These are phyloP conservation scores for Diaporthe citri DNA, from an alignment of 2,329 filamentous ascomycete species.

Conservation along the genomic window DNA sequence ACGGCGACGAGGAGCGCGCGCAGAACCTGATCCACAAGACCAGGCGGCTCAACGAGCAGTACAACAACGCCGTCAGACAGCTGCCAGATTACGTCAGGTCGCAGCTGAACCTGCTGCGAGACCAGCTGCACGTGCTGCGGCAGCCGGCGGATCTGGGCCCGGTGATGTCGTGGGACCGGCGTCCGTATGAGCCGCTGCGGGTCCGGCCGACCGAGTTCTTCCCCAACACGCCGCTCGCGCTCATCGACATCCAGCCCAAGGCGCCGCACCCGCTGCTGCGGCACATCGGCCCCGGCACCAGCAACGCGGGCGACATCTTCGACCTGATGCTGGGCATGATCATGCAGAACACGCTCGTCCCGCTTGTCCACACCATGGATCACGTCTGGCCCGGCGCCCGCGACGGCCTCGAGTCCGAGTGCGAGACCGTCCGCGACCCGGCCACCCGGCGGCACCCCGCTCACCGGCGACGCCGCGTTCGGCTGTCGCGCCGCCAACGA, in stretches of 20 bases:
- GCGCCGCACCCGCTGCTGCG: constrained; percentile 62
- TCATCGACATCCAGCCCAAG: constrained; percentile 78
- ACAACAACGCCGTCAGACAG: constrained; percentile 49
- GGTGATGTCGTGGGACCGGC: constrained; percentile 75
- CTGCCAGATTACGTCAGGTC: constrained; percentile 54
- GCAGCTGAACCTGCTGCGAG: constrained; percentile 49
- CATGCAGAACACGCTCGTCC: constrained; percentile 46
- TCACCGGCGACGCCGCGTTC: constrained; percentile 56
- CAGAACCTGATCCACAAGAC: constrained; percentile 34
- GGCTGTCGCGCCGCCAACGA: constrained; percentile 63
- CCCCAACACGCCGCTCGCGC: constrained; percentile 67
- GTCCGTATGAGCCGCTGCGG: constrained; percentile 77
- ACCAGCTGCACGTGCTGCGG: constrained; percentile 66
- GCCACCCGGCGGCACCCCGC: constrained; percentile 58
- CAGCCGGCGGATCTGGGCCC: constrained; percentile 63
- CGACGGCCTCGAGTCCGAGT: constrained; percentile 63
- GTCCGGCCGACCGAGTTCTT: constrained; percentile 73
- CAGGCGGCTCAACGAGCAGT: constrained; percentile 36
- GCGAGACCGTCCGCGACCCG: constrained; percentile 63
- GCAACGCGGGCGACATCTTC: constrained; percentile 62
- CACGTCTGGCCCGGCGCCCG: constrained; percentile 70
- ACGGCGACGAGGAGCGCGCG: neutral
- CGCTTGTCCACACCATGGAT: constrained; percentile 57
- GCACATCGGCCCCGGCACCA: constrained; percentile 55
- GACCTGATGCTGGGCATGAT: constrained; percentile 64